Evolutionary conservation across 2,329 filamentous ascomycete genomes (phyloP), one percentile per base, ranked within the genome.

Genomic region (Ambrosiella beaveri): DNA sequence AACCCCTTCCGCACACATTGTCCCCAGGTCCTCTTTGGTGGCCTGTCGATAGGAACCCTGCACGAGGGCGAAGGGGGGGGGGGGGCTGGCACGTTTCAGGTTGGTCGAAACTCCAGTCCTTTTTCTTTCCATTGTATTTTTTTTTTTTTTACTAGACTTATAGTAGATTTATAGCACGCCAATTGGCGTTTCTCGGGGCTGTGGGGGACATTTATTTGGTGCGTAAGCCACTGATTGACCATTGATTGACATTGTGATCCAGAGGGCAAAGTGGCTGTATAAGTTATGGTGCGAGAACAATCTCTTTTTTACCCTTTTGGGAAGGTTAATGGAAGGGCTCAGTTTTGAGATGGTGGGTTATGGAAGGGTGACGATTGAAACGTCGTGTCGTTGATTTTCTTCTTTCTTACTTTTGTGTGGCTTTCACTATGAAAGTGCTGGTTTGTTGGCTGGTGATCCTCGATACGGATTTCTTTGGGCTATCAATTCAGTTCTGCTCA

Each of bases 51-150:
- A 36, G 27, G 27, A 51, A 51, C 47, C 47, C 47, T 51, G 52
- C 27, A 19, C 37, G 17, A 41, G 17, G 52, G 36, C 12, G 41
- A 37, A 45, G 45, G 17, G 17, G 52, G 36, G 6, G 41, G 15
- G 41, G 45, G 17, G 39, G 51, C 8, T 54, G 57, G 57, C 57
- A 54, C 37, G 57, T 58, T 58, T 58, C 57, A 58, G 57, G 57
- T 58, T 58, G 40, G 57, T 54, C 57, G 57, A 54, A 58, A 58
- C 57, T 58, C 57, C 41, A 54, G 51, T 51, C 55, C 55, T 51
- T 51, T 57, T 57, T 39, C 13, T 51, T 57, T 38, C 17, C 27
- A 9, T 41, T 2, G 44, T 45, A 15, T 6, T 45, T n/a, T 47
- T 13, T 8, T 47, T 13, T 13, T 13, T 17, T 3, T 2, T 13